A percentile compares a stretch with the other conserved stretches of the same genome.
phyloP scores from a whole-genome alignment of 1,284 basidiomycete genomes.

The Leccinum cinnamomeum region DNA sequence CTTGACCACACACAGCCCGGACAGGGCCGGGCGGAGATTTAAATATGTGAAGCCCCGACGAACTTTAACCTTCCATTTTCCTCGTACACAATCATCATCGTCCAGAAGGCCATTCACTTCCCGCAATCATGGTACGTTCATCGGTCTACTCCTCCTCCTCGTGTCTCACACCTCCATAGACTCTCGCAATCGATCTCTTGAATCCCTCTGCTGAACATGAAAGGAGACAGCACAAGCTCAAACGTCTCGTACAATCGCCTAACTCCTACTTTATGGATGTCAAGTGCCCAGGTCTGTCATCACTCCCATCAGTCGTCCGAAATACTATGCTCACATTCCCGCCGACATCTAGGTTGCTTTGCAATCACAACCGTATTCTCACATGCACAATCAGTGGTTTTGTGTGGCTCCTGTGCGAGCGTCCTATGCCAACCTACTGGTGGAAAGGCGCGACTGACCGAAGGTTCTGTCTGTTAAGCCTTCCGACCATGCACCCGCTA shows the following conservation, averaged over 20 bases:
- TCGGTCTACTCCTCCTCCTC: neutral
- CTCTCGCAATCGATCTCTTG: conserved; percentile 98
- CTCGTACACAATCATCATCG: conserved; percentile 29
- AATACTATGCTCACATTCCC: conserved; percentile 7
- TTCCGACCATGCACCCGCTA: conserved; percentile 1
- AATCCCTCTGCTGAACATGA: conserved; percentile 91
- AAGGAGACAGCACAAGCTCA: conserved; percentile 96
- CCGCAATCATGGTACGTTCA: conserved; percentile 21
- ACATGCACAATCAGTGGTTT: conserved; percentile 91
- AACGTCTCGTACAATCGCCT: conserved; percentile 96
- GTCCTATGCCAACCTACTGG: conserved; percentile 98
- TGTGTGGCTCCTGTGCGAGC: conserved; percentile 91
- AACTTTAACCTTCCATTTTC: conserved; percentile 28
- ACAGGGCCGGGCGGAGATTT: conserved; percentile 20
- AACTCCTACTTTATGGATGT: conserved; percentile 99
- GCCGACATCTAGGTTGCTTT: conserved; percentile 71
- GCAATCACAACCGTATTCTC: conserved; percentile 95
- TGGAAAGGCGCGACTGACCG: conserved; percentile 97
- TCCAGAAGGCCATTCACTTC: conserved; percentile 10
- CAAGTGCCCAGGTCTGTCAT: conserved; percentile 88
- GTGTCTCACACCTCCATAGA: conserved; percentile 47
- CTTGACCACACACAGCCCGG: conserved; percentile 9
- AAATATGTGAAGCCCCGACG: conserved; percentile 21
- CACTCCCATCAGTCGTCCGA: conserved; percentile 10
- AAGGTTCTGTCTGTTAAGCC: conserved; percentile 66